Conservation (phyloP, 2,329 filamentous ascomycete species). For the Alternaria postmessia region DNA sequence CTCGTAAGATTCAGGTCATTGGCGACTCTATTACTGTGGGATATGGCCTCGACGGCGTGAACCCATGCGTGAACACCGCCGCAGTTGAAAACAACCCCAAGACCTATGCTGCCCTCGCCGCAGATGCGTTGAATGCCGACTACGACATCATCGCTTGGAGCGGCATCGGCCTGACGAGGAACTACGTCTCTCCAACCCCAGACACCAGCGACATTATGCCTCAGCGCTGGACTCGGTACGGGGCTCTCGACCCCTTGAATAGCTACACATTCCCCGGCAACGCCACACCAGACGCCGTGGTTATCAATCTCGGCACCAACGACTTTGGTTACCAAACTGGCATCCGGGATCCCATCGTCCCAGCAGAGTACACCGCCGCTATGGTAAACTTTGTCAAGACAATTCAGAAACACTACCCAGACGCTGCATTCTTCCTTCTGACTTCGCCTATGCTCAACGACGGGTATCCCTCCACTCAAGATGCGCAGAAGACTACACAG, state of each 20-base stretch:
- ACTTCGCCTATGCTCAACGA: conserved; percentile 54
- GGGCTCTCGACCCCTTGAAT: conserved; percentile 51
- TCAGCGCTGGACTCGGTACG: conserved; percentile 54
- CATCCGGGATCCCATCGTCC: conserved; percentile 20
- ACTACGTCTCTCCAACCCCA: conserved; percentile 42
- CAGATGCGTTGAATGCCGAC: conserved; percentile 53
- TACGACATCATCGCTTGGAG: conserved; percentile 57
- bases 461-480: conserved; percentile 44
- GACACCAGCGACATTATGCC: conserved; percentile 52
- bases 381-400: conserved; percentile 41
- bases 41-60: conserved; percentile 54
- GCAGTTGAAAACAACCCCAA: conserved; percentile 52
- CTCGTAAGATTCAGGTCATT: conserved; percentile 55
- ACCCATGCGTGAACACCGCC: conserved; percentile 54
- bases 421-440: conserved; percentile 53
- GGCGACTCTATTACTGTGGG: conserved; percentile 58
- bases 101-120: conserved; percentile 56
- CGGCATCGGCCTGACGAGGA: conserved; percentile 55
- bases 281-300: conserved; percentile 48
- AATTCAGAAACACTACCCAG: conserved; percentile 48
- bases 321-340: conserved; percentile 50
- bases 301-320: conserved; percentile 58
- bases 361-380: conserved; percentile 22
- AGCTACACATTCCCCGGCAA: conserved; percentile 52
- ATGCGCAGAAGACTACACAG: conserved; percentile 51